Percentiles rank a stretch among this genome's conserved stretches.
Conservation (phyloP, 345 rosid genomes). For the Sapria himalayana region DNA sequence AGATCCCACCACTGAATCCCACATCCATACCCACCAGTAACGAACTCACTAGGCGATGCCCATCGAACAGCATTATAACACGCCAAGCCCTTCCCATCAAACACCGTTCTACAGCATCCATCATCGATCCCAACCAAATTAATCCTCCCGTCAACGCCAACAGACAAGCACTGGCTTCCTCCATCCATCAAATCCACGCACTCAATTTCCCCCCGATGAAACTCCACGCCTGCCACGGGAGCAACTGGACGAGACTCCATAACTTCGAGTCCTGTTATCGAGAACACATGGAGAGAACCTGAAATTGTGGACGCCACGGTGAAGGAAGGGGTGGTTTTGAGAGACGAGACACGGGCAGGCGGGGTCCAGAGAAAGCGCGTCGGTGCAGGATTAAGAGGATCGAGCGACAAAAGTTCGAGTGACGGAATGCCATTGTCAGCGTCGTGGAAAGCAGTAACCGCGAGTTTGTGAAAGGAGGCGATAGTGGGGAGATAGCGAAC, state of each 20-base stretch:
- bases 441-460: constrained; percentile 33
- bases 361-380: constrained; percentile 30
- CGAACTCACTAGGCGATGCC: constrained; percentile 76
- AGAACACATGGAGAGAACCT: constrained; percentile 44
- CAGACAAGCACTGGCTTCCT: constrained; percentile 23
- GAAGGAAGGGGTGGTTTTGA: constrained; percentile 20
- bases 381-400: constrained; percentile 9
- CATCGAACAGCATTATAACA: constrained; percentile 57
- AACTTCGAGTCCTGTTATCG: constrained; percentile 6
- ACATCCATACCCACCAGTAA: constrained; percentile 69
- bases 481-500: constrained; percentile 76
- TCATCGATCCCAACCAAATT: constrained; percentile 24
- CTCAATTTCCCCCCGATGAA: constrained; percentile 37
- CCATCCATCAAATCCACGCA: constrained; percentile 45
- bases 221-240: constrained; percentile 36
- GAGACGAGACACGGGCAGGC: constrained; percentile 48
- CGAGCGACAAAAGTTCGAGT: constrained; percentile 31
- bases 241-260: constrained; percentile 18
- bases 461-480: constrained; percentile 40
- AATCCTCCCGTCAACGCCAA: constrained; percentile 39
- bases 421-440: constrained; percentile 27
- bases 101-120: constrained; percentile 22
- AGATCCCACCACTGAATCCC: constrained; percentile 86
- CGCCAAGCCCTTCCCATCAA: constrained; percentile 55
- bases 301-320: constrained; percentile 30